Base-by-base conservation (phyloP, 1,284 basidiomycete species). In the Melampsora allii-populina region DNA sequence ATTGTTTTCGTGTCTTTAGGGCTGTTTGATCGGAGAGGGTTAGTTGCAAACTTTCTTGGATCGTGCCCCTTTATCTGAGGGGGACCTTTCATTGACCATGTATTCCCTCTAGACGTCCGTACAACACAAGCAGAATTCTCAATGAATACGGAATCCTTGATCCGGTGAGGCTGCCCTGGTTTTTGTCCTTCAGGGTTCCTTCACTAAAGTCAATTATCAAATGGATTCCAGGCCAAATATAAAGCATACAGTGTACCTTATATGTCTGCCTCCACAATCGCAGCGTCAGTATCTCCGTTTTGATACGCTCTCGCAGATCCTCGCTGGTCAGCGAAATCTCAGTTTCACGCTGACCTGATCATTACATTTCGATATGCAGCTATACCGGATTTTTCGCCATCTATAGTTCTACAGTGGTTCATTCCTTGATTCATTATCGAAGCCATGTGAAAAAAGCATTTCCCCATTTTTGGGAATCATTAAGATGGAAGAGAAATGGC, bases 381-480 rank as follows among this genome's bases (percentile, higher is more conserved):
- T 82, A 80, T 78, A 78, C 79, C 48, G 76, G 69, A 24, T 82
- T 79, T 77, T 83, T 83, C 67, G 81, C 79, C 7, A 69, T 79
- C 10, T 82, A 82, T 64, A 76, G 86, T 53, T 79, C 80, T 6
- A 80, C 82, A 5, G 65, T 84, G 24, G 77, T 80, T 2, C 83
- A 84, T 67, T 79, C 81, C 14, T 66, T 80, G 56, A 79, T 84
- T 3, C 84, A 82, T 78, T 82, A 84, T 79, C 80, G 83, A 2
- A 80, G 80, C 21, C 82, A 84, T 65, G 82, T 84, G 64, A 64
- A 69, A 0, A 76, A 77, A 27, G 82, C 83, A 6, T 82, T 83
- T 79, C 78, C 76, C 9, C 50, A 56, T 24, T 56, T 56, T 21
- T 10, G 7, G 21, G n/a, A 9, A 56, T 56, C 50, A 1, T 27